These are phyloP conservation scores for Saccharum officinarum DNA, from an alignment of 176 grass and related monocot genomes.

Conservation along the genomic window DNA sequence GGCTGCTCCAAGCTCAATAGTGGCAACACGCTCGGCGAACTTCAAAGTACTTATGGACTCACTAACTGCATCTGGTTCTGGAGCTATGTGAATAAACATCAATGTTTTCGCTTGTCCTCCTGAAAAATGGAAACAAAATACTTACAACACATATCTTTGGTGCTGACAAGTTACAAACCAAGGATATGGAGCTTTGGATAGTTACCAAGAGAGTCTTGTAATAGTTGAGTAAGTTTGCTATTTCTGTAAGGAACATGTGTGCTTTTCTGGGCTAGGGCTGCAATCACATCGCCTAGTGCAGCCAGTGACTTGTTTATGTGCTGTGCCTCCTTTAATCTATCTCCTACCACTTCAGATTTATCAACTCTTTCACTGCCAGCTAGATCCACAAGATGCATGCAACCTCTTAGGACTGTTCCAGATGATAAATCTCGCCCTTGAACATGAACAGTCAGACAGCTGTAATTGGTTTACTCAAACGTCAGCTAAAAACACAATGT, in stretches of 20 bases:
- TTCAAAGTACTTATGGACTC: conserved; percentile 79
- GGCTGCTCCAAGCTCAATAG: conserved; percentile 70
- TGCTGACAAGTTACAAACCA: conserved; percentile 13
- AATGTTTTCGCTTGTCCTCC: conserved; percentile 81
- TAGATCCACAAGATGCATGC: conserved; percentile 86
- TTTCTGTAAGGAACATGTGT: conserved; percentile 75
- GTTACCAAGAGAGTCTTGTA: conserved; percentile 82
- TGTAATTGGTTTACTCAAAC: conserved; percentile 37
- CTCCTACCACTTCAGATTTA: conserved; percentile 73
- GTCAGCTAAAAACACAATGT: conserved; percentile 14
- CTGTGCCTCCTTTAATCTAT: conserved; percentile 66
- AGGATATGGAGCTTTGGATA: neutral
- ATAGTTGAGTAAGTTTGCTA: conserved; percentile 72
- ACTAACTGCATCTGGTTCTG: conserved; percentile 59
- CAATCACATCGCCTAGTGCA: conserved; percentile 77
- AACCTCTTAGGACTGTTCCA: conserved; percentile 51
- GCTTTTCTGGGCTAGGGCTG: conserved; percentile 66
- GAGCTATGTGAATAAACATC: conserved; percentile 89
- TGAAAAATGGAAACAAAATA: conserved; percentile 38
- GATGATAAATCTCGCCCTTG: conserved; percentile 65
- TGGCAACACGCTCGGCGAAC: conserved; percentile 67
- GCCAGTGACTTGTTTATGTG: conserved; percentile 84
- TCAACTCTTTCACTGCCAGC: conserved; percentile 77
- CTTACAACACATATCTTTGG: neutral
- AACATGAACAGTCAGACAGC: conserved; percentile 79